These are phyloP conservation scores for Claviceps sorghi DNA, from an alignment of 2,329 filamentous ascomycete genomes.

Conservation along the genomic window DNA sequence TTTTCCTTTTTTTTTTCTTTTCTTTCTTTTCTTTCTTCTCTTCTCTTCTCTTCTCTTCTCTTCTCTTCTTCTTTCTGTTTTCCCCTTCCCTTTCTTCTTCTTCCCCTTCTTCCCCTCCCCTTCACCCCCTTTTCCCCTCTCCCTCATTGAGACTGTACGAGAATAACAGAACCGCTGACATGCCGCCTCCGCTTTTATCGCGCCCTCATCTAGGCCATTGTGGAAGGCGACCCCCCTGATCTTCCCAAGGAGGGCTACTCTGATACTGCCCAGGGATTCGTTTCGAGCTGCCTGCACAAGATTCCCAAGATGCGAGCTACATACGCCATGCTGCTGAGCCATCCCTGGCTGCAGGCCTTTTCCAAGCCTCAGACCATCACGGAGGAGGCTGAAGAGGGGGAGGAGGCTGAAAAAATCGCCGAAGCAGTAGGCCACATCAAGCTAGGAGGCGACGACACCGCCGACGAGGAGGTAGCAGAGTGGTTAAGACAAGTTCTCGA, in stretches of 20 bases:
- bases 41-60: too few species aligned
- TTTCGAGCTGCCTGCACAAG: conserved; percentile 81
- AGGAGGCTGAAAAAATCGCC: conserved; percentile 28
- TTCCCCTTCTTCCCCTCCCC: not conserved
- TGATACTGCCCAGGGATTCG: conserved; percentile 69
- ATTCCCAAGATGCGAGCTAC: conserved; percentile 84
- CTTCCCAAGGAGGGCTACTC: conserved; percentile 71
- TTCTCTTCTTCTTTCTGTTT: too few species aligned
- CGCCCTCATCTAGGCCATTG: conserved; percentile 58
- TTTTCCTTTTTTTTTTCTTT: not conserved
- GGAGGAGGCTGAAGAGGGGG: conserved; percentile 53
- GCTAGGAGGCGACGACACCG: conserved; percentile 23
- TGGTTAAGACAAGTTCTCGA: conserved; percentile 70
- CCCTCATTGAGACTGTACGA: not conserved
- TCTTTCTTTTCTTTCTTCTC: not conserved
- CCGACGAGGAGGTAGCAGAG: conserved; percentile 68
- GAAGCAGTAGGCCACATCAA: conserved; percentile 31
- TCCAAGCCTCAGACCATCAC: conserved; percentile 62
- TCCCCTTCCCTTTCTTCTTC: not conserved
- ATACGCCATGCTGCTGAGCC: conserved; percentile 76
- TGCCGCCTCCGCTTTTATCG: not conserved
- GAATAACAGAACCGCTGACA: conserved; percentile 3
- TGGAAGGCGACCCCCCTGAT: conserved; percentile 87
- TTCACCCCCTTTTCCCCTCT: not conserved
- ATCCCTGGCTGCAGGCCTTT: conserved; percentile 71